Percentiles rank a stretch among this genome's conserved stretches.
These are phyloP conservation scores for Phytophthora citricola DNA, from an alignment of 352 stramenopile species.

Conservation along the genomic window DNA sequence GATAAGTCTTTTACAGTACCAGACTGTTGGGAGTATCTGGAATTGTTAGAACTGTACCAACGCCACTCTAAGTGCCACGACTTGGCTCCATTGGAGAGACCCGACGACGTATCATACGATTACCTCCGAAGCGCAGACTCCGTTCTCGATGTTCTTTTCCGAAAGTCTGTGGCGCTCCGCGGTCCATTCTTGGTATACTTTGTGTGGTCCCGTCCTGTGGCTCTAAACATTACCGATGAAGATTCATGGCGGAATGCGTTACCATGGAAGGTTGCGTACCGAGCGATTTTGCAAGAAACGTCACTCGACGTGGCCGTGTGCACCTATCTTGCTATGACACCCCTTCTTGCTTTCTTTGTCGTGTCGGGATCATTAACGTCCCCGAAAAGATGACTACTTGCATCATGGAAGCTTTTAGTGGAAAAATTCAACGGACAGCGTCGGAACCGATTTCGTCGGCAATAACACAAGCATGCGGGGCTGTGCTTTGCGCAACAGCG, in stretches of 20 bases:
- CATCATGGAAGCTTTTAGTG: conserved; percentile 49
- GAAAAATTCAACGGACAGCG: conserved; percentile 38
- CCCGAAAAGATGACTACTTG: conserved; percentile 45
- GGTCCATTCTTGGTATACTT: conserved; percentile 55
- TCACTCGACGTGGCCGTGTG: conserved; percentile 31
- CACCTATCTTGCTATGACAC: conserved; percentile 45
- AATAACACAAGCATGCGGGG: conserved; percentile 43
- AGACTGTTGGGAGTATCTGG: conserved; percentile 43
- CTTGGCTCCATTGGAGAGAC: conserved; percentile 20
- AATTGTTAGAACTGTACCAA: conserved; percentile 43
- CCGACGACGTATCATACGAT: conserved; percentile 30
- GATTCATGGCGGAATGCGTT: conserved; percentile 51
- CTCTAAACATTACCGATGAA: conserved; percentile 38
- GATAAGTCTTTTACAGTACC: conserved; percentile 30
- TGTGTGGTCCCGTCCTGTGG: conserved; percentile 50
- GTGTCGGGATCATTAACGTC: conserved; percentile 41
- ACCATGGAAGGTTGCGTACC: conserved; percentile 49
- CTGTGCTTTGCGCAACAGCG: conserved; percentile 45
- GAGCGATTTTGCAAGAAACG: conserved; percentile 41
- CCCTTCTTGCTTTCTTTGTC: conserved; percentile 53
- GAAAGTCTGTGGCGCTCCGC: conserved; percentile 28
- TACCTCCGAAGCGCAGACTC: conserved; percentile 28
- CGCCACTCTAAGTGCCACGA: conserved; percentile 30
- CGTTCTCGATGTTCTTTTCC: conserved; percentile 36
- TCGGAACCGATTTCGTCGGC: conserved; percentile 33